A percentile compares a stretch with the other conserved stretches of the same genome.
These are phyloP conservation scores for Reutealis trisperma DNA, from an alignment of 345 rosid species.

Conservation along the genomic window DNA sequence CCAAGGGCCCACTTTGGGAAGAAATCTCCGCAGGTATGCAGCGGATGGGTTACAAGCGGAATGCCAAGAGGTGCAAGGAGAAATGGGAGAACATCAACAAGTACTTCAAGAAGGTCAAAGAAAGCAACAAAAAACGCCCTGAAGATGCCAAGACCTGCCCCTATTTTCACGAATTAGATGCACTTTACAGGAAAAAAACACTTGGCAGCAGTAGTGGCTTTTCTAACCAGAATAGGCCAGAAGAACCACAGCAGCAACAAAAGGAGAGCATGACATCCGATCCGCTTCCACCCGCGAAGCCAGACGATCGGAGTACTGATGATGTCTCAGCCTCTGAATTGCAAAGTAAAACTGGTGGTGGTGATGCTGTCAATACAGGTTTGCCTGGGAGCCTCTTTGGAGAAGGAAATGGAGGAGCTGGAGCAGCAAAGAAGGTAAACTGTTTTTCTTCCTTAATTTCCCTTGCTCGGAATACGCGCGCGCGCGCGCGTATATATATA, in stretches of 20 bases:
- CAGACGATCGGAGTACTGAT: constrained; percentile 15
- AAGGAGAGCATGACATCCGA: constrained; percentile 17
- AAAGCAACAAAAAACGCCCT: constrained; percentile 22
- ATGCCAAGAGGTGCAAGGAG: constrained; percentile 27
- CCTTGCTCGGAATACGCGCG: background rate
- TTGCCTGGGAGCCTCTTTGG: constrained; percentile 25
- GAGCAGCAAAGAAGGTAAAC: constrained; percentile 46
- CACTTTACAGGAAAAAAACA: constrained; percentile 17
- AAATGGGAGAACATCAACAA: constrained; percentile 36
- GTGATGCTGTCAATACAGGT: constrained; percentile 18
- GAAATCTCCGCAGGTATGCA: constrained; percentile 25
- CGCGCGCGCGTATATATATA: too few species aligned
- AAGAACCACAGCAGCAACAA: constrained; percentile 25
- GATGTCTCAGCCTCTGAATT: constrained; percentile 19
- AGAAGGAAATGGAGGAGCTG: constrained; percentile 38
- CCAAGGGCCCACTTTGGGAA: constrained; percentile 30
- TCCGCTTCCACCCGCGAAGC: constrained; percentile 29
- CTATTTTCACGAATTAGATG: constrained; percentile 29
- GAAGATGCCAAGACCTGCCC: constrained; percentile 33
- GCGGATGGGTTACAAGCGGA: constrained; percentile 23
- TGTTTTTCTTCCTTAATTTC: background rate
- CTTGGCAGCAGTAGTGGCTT: constrained; percentile 26
- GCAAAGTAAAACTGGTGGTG: constrained; percentile 22
- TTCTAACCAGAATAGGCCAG: constrained; percentile 22
- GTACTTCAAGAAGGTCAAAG: constrained; percentile 30